Conservation (phyloP, 2,329 filamentous ascomycete genomes). For the Nectriaceae sp. region DNA sequence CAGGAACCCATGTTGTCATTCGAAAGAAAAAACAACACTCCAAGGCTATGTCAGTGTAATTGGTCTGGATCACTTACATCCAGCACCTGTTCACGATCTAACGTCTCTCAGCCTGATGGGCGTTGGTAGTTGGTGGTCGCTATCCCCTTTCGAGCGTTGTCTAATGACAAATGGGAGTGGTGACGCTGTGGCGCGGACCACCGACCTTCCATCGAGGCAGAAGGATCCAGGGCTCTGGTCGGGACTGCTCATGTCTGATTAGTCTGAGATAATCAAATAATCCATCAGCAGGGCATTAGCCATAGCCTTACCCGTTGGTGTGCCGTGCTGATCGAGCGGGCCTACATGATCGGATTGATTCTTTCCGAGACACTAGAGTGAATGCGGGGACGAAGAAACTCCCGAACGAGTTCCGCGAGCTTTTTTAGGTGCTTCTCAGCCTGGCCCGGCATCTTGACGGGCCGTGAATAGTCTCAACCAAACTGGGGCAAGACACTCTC, state of each 20-base stretch:
- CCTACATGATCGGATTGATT: not conserved
- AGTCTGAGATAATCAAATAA: constrained; percentile 1
- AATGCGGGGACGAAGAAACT: constrained; percentile 1
- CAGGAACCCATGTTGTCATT: no score
- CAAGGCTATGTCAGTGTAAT: not conserved
- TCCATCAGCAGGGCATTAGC: not conserved
- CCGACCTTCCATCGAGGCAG: not conserved
- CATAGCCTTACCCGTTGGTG: constrained; percentile 1
- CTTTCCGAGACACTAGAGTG: constrained; percentile 4
- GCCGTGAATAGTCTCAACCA: constrained; percentile 1
- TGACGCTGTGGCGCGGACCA: constrained; percentile 1
- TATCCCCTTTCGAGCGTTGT: no score
- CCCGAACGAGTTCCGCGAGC: not conserved
- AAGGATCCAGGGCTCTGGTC: not conserved
- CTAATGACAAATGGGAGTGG: no score
- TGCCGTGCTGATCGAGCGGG: constrained; percentile 2
- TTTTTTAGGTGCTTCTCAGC: not conserved
- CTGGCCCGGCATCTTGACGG: constrained; percentile 1
- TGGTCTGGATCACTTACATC: constrained; percentile 1
- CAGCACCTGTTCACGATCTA: not conserved
- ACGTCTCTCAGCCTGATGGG: no score
- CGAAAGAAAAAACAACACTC: no score
- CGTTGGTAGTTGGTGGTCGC: no score
- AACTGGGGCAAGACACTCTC: not conserved
- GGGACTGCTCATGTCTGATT: constrained; percentile 1